A percentile compares a stretch with the other conserved stretches of the same genome.
Evolutionary conservation across 2,329 filamentous ascomycete genomes (phyloP).

Genomic region (Exophiala xenobiotica): DNA sequence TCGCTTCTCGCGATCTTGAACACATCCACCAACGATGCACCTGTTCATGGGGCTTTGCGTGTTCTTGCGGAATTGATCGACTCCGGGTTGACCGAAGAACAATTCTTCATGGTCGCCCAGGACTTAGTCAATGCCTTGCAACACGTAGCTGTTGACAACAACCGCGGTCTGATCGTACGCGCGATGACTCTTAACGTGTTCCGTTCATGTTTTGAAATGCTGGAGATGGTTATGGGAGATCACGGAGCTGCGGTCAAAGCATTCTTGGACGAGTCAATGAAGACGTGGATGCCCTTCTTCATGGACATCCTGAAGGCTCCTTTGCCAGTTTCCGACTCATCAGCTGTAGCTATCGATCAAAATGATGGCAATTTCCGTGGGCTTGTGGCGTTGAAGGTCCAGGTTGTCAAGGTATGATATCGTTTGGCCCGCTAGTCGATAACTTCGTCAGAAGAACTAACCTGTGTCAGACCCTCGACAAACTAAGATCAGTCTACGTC

Average conservation of each 20-base stretch:
- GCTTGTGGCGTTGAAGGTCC: conserved; percentile 80
- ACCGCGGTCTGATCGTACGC: conserved; percentile 71
- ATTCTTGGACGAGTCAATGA: conserved; percentile 84
- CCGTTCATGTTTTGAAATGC: conserved; percentile 84
- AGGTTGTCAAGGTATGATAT: conserved; percentile 74
- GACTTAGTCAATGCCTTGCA: conserved; percentile 83
- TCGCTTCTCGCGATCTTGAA: conserved; percentile 72
- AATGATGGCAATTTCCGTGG: conserved; percentile 70
- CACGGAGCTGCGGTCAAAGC: conserved; percentile 80
- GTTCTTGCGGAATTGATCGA: conserved; percentile 89
- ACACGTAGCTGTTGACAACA: conserved; percentile 73
- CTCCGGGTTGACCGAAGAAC: conserved; percentile 87
- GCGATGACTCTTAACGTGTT: conserved; percentile 89
- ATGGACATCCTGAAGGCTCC: conserved; percentile 71
- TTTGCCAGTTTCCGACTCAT: conserved; percentile 52
- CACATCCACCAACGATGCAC: conserved; percentile 69
- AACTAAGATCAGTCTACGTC: conserved; percentile 81
- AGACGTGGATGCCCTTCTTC: conserved; percentile 88
- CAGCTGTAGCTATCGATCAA: conserved; percentile 42
- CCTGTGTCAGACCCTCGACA: conserved; percentile 69
- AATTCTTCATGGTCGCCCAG: conserved; percentile 87
- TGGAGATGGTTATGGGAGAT: conserved; percentile 95
- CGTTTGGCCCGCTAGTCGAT: no score
- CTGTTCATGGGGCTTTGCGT: conserved; percentile 84
- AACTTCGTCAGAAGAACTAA: no score